Evolutionary conservation across 768 basidiomycete species (phyloP).

Genomic region (Boletus subparvulus): DNA sequence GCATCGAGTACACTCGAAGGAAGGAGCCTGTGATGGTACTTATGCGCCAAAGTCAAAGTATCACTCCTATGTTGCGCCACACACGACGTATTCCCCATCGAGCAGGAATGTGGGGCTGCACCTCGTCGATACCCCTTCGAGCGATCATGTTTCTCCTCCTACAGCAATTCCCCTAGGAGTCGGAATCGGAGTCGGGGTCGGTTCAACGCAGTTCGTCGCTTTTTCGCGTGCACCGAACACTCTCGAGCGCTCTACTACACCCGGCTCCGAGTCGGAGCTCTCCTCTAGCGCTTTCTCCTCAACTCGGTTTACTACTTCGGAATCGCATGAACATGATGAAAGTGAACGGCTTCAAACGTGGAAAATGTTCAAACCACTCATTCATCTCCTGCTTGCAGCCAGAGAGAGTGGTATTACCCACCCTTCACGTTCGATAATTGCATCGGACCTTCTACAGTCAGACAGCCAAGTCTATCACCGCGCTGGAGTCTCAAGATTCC

Average conservation of each 20-base stretch:
- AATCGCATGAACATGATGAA: not conserved
- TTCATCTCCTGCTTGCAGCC: slow-evolving; percentile 21
- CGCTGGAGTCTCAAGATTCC: slow-evolving; percentile 29
- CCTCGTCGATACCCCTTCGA: not conserved
- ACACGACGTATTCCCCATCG: slow-evolving; percentile 6
- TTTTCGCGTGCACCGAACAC: slow-evolving; percentile 3
- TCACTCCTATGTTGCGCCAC: slow-evolving; percentile 1
- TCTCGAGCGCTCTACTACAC: not conserved
- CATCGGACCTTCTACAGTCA: slow-evolving; percentile 28
- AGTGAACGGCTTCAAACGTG: slow-evolving; percentile 10
- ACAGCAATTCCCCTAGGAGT: not conserved
- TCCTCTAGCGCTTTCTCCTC: slow-evolving; percentile 4
- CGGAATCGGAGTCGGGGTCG: not conserved
- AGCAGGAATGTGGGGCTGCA: slow-evolving; percentile 8
- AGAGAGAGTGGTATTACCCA: slow-evolving; percentile 31
- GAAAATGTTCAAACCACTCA: slow-evolving; percentile 32
- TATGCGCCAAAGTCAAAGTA: slow-evolving; percentile 2
- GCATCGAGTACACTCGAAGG: not conserved
- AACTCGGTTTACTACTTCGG: not conserved
- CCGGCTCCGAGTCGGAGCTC: not conserved
- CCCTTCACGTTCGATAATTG: slow-evolving; percentile 43
- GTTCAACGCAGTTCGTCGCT: slow-evolving; percentile 4
- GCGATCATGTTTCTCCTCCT: not conserved
- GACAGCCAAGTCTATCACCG: slow-evolving; percentile 29
- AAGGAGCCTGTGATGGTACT: not conserved